Conservation (phyloP, 2,329 filamentous ascomycete genomes). For the Atkinsonella hypoxylon region DNA sequence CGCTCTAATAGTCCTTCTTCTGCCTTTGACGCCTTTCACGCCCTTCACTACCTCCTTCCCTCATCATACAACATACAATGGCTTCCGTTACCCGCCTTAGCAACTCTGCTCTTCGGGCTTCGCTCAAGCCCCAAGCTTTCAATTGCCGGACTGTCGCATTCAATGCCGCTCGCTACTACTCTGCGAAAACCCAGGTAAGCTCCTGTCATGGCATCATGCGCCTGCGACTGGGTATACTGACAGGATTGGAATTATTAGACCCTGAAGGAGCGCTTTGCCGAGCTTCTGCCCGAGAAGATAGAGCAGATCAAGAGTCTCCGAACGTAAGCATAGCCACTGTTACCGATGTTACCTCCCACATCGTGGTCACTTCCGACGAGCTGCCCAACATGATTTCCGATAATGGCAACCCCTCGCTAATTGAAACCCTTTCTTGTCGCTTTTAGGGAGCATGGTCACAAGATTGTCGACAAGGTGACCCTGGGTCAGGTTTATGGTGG, state of each 20-base stretch:
- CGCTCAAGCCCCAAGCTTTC: slow-evolving; percentile 55
- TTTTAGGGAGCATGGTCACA: slow-evolving; percentile 78
- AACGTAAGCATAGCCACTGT: slow-evolving; percentile 50
- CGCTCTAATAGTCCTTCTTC: slow-evolving; percentile 19
- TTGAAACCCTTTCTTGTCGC: neutral
- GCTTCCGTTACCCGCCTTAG: slow-evolving; percentile 72
- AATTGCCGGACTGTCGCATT: slow-evolving; percentile 60
- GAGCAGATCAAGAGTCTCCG: slow-evolving; percentile 98
- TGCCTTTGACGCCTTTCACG: slow-evolving; percentile 1
- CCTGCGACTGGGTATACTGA: neutral
- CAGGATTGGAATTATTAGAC: slow-evolving; percentile 42
- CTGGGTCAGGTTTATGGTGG: slow-evolving; percentile 99
- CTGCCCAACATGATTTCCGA: neutral
- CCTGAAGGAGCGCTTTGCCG: slow-evolving; percentile 96
- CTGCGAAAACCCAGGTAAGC: slow-evolving; percentile 76
- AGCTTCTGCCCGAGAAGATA: slow-evolving; percentile 88
- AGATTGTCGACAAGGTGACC: slow-evolving; percentile 93
- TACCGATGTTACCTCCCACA: neutral
- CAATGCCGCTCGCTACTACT: slow-evolving; percentile 82
- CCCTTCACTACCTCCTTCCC: slow-evolving; percentile 3
- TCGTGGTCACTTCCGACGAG: neutral
- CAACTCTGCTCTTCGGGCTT: slow-evolving; percentile 70
- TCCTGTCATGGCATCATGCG: neutral
- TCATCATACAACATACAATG: slow-evolving; percentile 42
- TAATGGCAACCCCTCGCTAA: slow-evolving; percentile 15